A percentile compares a stretch with the other conserved stretches of the same genome.
These are phyloP conservation scores for Fusarium fujikuroi DNA, from an alignment of 2,329 filamentous ascomycete genomes.

Conservation along the genomic window DNA sequence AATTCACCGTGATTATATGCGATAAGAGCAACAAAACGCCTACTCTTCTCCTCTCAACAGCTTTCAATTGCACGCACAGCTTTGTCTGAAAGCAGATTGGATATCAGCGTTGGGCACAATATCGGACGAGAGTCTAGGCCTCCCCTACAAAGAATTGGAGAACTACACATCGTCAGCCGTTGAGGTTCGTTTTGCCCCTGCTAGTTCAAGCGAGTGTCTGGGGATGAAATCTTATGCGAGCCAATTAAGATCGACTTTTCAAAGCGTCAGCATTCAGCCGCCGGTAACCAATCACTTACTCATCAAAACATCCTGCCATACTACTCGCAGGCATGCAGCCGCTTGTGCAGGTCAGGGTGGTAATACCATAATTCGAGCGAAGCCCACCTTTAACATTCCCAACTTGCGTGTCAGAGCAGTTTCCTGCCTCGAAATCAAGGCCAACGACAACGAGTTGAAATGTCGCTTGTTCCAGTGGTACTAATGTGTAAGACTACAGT, in stretches of 20 bases:
- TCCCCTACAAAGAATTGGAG: no score
- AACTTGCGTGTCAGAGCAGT: neutral
- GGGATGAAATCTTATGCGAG: no score
- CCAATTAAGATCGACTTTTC: accelerated
- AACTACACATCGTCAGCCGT: no score
- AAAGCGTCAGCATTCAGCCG: neutral
- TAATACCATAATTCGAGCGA: accelerated
- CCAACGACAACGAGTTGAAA: accelerated
- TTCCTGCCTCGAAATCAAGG: accelerated
- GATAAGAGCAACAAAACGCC: no score
- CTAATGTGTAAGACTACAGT: accelerated
- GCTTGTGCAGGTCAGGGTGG: accelerated
- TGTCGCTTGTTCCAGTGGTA: accelerated
- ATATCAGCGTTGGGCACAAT: no score
- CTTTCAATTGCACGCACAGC: no score
- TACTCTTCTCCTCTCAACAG: no score
- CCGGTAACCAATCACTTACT: neutral
- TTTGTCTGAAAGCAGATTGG: no score
- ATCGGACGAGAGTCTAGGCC: no score
- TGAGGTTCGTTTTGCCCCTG: accelerated
- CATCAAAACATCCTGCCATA: neutral
- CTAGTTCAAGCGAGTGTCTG: no score
- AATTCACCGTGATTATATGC: no score
- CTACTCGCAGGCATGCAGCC: accelerated
- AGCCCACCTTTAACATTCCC: neutral